phyloP scores from a whole-genome alignment of 2,329 filamentous ascomycete genomes.

The Hypomyces perniciosus region DNA sequence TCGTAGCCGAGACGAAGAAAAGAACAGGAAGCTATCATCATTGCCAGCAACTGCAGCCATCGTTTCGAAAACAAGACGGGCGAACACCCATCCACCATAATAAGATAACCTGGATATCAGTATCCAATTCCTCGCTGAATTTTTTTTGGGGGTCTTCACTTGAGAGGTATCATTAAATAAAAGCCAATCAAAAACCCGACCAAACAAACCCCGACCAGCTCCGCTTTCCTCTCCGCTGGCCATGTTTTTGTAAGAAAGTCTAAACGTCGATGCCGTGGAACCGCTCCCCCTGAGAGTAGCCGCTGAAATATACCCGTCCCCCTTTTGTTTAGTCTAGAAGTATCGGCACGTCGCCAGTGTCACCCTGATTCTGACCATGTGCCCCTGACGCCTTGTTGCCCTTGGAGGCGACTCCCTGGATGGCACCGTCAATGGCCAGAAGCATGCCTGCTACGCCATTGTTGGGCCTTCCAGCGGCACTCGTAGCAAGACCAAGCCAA shows the following conservation, averaged over 20 bases:
- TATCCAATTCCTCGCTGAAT: conserved; percentile 8
- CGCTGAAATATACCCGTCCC: not conserved
- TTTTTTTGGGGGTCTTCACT: conserved; percentile 3
- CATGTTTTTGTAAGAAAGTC: not conserved
- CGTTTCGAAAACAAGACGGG: not conserved
- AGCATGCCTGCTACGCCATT: conserved; percentile 42
- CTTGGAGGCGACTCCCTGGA: conserved; percentile 28
- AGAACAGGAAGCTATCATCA: not conserved
- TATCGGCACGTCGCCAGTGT: not conserved
- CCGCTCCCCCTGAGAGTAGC: not conserved
- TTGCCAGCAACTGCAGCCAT: too few species aligned
- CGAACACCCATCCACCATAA: not conserved
- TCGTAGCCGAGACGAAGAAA: not conserved
- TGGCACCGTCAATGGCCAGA: conserved; percentile 39
- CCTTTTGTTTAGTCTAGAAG: not conserved
- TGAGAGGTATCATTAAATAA: conserved; percentile 27
- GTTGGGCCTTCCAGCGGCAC: conserved; percentile 39
- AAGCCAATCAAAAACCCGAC: conserved; percentile 1
- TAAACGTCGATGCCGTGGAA: not conserved
- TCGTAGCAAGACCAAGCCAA: conserved; percentile 43
- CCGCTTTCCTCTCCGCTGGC: not conserved
- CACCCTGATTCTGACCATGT: not conserved
- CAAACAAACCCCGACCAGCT: not conserved
- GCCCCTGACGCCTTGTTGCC: not conserved
- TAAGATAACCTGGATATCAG: not conserved